These are phyloP conservation scores for Aureobasidium sp. DNA, from an alignment of 2,329 filamentous ascomycete species.

Conservation along the genomic window DNA sequence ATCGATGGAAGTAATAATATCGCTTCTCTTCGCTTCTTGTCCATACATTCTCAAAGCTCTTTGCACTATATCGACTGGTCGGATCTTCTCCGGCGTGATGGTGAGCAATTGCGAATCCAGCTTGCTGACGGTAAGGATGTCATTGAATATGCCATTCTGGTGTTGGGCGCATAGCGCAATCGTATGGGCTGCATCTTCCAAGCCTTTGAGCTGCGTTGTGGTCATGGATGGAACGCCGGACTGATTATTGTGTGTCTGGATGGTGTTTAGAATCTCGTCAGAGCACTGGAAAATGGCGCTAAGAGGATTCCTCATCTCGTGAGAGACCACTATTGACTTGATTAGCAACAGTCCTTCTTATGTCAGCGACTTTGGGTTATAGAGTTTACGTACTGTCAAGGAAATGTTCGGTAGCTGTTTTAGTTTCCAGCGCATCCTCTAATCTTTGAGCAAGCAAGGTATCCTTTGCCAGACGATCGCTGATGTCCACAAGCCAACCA, in stretches of 20 bases:
- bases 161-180: conserved; percentile 24
- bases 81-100: conserved; percentile 11
- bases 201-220: conserved; percentile 19
- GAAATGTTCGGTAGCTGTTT: conserved; percentile 28
- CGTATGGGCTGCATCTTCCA: conserved; percentile 19
- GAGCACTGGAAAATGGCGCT: conserved; percentile 27
- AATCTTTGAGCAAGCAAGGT: conserved; percentile 24
- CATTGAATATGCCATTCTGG: conserved; percentile 35
- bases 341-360: neutral
- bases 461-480: conserved; percentile 35
- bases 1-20: conserved; percentile 2
- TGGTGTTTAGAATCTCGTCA: conserved; percentile 21
- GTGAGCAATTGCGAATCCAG: conserved; percentile 15
- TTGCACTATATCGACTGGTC: conserved; percentile 13
- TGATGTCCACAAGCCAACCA: conserved; percentile 37
- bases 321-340: conserved; percentile 24
- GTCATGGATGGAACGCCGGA: neutral
- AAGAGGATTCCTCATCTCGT: conserved; percentile 22
- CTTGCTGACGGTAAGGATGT: conserved; percentile 35
- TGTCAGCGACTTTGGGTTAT: neutral
- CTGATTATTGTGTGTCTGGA: neutral
- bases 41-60: conserved; percentile 18
- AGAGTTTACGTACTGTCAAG: conserved; percentile 20
- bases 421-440: conserved; percentile 27
- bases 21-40: conserved; percentile 13